Percentiles rank a stretch among this genome's conserved stretches.
Evolutionary conservation across 306 rosid species (phyloP).

Genomic region (Cucurbita moschata): DNA sequence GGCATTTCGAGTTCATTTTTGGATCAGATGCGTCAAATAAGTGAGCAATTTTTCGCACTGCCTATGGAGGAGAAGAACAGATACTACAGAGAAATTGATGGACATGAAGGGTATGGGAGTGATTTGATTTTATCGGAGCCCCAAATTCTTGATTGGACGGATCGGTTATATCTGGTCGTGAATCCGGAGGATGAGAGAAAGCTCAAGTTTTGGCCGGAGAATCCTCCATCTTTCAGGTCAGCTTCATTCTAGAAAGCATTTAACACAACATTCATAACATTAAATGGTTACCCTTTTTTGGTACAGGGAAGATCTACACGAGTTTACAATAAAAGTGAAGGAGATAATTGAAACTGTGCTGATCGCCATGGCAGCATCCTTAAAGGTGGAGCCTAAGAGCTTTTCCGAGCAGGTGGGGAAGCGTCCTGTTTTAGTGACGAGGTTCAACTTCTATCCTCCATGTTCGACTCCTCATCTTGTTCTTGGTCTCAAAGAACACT

Average conservation of each 20-base stretch:
- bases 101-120: slow-evolving; percentile 41
- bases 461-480: slow-evolving; percentile 53
- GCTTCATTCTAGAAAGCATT: neutral
- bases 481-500: slow-evolving; percentile 51
- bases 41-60: slow-evolving; percentile 17
- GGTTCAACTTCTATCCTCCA: slow-evolving; percentile 59
- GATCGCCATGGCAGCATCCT: slow-evolving; percentile 52
- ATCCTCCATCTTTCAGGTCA: slow-evolving; percentile 28
- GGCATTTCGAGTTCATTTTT: neutral
- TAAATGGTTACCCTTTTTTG: neutral
- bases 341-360: slow-evolving; percentile 19
- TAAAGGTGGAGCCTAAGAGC: slow-evolving; percentile 44
- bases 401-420: slow-evolving; percentile 41
- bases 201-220: slow-evolving; percentile 33
- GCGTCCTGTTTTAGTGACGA: slow-evolving; percentile 9
- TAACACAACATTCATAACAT: too few relatives aligned
- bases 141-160: slow-evolving; percentile 48
- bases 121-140: slow-evolving; percentile 19
- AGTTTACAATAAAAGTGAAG: slow-evolving; percentile 26
- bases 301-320: slow-evolving; percentile 26
- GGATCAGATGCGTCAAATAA: neutral
- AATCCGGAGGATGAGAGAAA: slow-evolving; percentile 29
- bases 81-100: slow-evolving; percentile 23
- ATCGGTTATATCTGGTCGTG: slow-evolving; percentile 25
- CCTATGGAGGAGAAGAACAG: slow-evolving; percentile 33